Conservation (phyloP, 305 asterid species). For the Plantago coronopus region DNA sequence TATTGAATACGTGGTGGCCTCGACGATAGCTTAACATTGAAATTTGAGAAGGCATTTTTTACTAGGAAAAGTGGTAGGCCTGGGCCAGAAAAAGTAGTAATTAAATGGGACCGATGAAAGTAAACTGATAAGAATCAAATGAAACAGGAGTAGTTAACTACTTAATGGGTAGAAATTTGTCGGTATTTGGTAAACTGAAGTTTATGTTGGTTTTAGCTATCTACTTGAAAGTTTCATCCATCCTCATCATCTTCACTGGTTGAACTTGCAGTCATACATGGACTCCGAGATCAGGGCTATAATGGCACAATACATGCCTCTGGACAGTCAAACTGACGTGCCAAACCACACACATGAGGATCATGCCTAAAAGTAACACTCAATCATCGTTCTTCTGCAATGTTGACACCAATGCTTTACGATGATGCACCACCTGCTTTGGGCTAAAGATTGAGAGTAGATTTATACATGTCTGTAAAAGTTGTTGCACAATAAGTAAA, state of each 20-base stretch:
- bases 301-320: conserved; percentile 87
- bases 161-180: no score
- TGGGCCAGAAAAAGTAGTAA: no score
- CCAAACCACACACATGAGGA: conserved; percentile 43
- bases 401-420: conserved; percentile 15
- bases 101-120: no score
- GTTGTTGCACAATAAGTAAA: conserved; percentile 31
- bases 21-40: no score
- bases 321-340: conserved; percentile 65
- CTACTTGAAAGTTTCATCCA: not conserved
- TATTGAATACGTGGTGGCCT: no score
- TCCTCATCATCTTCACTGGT: not conserved
- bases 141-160: no score
- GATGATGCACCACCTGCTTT: conserved; percentile 16
- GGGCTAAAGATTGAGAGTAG: conserved; percentile 26
- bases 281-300: conserved; percentile 82
- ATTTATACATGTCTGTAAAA: conserved; percentile 24
- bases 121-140: no score
- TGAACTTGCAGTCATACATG: conserved; percentile 59
- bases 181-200: no score
- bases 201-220: not conserved
- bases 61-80: no score
- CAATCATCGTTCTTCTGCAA: not conserved
- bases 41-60: no score
- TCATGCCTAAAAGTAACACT: conserved; percentile 38